Evolutionary conservation across 768 basidiomycete genomes (phyloP).

Genomic region (Russula sp.): DNA sequence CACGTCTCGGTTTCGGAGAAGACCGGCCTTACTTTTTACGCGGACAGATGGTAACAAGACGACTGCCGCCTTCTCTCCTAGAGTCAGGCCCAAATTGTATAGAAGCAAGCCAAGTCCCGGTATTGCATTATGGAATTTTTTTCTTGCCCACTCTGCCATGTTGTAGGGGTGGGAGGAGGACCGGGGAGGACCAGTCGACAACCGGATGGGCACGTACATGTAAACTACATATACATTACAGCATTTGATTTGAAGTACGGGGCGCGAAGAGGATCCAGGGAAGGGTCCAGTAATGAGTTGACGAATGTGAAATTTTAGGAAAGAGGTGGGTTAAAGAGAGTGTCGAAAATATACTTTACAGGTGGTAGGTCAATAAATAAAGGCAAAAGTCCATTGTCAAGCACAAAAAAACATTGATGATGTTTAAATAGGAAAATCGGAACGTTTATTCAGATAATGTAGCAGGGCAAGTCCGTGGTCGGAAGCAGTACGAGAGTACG

Average conservation of each 20-base stretch:
- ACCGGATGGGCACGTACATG: neutral
- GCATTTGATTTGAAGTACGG: neutral
- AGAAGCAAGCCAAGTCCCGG: neutral
- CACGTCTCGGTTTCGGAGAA: neutral
- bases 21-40: neutral
- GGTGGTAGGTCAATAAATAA: neutral
- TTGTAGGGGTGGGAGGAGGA: neutral
- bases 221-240: conserved; percentile 1
- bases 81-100: neutral
- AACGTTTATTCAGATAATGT: neutral
- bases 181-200: neutral
- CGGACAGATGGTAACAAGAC: neutral
- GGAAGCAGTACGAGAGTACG: neutral
- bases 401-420: neutral
- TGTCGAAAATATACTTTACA: conserved; percentile 4
- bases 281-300: neutral
- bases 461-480: neutral
- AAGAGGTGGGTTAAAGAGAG: neutral
- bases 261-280: neutral
- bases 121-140: neutral
- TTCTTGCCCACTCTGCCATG: neutral
- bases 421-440: neutral
- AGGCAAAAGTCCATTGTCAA: conserved; percentile 4
- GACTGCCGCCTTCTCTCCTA: too few species aligned
- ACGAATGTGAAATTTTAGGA: neutral